A percentile compares a stretch with the other conserved stretches of the same genome.
Conservation (phyloP, 169 alveolate species). For the Cryptosporidium ubiquitum region DNA sequence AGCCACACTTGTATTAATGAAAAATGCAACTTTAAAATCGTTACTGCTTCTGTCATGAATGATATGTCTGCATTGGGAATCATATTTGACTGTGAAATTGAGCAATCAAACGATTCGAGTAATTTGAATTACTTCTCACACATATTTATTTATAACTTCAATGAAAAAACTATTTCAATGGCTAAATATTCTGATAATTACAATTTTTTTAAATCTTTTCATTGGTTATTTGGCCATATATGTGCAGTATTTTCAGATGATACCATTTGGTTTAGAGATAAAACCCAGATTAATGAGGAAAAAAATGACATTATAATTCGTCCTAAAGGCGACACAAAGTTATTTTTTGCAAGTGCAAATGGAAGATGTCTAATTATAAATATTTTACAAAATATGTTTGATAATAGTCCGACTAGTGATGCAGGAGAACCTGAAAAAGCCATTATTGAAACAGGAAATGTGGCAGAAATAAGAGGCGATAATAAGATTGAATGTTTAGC, state of each 20-base stretch:
- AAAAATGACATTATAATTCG: conserved; percentile 38
- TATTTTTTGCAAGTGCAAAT: conserved; percentile 23
- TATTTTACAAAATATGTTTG: neutral
- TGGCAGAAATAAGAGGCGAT: neutral
- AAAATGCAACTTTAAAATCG: neutral
- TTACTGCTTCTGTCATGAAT: neutral
- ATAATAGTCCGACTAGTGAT: neutral
- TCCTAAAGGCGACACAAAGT: conserved; percentile 56
- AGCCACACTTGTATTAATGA: conserved; percentile 10
- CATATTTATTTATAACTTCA: neutral
- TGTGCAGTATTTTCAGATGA: conserved; percentile 44
- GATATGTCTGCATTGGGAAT: conserved; percentile 43
- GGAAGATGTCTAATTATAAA: conserved; percentile 26
- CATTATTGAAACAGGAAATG: conserved; percentile 2
- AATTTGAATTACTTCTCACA: conserved; percentile 13
- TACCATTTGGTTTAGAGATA: conserved; percentile 41
- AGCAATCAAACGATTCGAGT: neutral
- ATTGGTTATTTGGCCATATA: conserved; percentile 1
- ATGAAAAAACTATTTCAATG: neutral
- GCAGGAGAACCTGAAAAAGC: neutral
- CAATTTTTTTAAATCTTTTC: conserved; percentile 29
- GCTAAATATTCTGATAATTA: conserved; percentile 1
- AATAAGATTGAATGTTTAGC: neutral
- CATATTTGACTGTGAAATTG: conserved; percentile 27
- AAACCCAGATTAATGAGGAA: neutral